Base-by-base conservation (phyloP, 2,329 filamentous ascomycete species). In the Xylariaceae sp. region DNA sequence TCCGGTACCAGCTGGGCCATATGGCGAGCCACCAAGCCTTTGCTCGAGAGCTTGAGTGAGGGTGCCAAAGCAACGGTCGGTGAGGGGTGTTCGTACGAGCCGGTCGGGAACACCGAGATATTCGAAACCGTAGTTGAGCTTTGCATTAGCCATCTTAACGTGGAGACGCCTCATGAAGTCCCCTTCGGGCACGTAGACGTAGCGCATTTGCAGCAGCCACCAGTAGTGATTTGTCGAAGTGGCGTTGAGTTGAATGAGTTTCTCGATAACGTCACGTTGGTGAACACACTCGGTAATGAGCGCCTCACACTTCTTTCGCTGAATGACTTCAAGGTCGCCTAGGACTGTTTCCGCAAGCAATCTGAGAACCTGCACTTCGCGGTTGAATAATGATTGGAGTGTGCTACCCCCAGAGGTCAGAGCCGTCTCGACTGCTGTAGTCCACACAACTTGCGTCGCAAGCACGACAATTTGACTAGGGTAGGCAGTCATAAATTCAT, bases 251-350 rank as follows among this genome's bases (percentile, higher is more conserved):
- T 86, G 80, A 47, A 91, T 81, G 30, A 99, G 83, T 71, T 89
- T 95, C 67, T 92, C 87, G 60, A 97, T 94, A 19, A 87, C 83
- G 71, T 99, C 94, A 58, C 94, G 88, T 72, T 99, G 95, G 70
- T 99, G 94, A 11, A 99, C 94, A 68, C 94, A 97, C 70, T 99
- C 95, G 0, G 95, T 99, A 68, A 99, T 99, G 62, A 99, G 81
- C 72, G 96, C 92, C 71, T 99, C 94, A 72, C 92, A 99, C 76
- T 96, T 96, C 79, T 96, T 96, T 59, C 94, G 83, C 67, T 88
- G 84, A 48, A 96, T 88, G 5, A 89, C 77, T 62, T 91, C 88
- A 27, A 99, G 81, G 66, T 99, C 91, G 40, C 89, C 89, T 12
- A 99, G 79, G 9, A 99, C 94, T 2, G 90, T 92, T 40, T 88